Conservation (phyloP, 768 basidiomycete species). For the Ephemerocybe angulata region DNA sequence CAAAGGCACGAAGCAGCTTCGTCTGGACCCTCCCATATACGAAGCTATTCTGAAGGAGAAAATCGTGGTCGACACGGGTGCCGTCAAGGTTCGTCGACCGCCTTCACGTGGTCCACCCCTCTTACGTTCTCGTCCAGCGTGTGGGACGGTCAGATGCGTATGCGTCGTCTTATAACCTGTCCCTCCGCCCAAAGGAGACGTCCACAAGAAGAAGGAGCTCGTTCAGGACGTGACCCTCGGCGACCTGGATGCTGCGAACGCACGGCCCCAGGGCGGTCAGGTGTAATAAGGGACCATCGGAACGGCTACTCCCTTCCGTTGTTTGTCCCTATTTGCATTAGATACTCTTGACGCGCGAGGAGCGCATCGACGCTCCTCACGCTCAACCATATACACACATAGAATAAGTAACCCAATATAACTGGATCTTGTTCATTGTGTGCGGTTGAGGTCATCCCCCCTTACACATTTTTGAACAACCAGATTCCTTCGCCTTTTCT, state of each 20-base stretch:
- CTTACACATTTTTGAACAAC: no score
- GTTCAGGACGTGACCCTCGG: constrained; percentile 95
- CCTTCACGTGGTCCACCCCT: constrained; percentile 2
- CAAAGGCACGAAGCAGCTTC: constrained; percentile 89
- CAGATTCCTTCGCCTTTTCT: no score
- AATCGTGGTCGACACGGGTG: constrained; percentile 91
- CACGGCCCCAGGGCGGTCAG: constrained; percentile 92
- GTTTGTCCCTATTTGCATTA: no score
- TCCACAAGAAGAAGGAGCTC: constrained; percentile 93
- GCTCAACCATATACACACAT: no score
- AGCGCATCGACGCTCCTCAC: no score
- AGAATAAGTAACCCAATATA: no score
- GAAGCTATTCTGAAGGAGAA: constrained; percentile 97
- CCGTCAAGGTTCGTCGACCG: constrained; percentile 83
- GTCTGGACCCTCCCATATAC: constrained; percentile 93
- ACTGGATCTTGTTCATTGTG: no score
- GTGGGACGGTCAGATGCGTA: constrained; percentile 97
- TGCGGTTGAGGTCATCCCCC: no score
- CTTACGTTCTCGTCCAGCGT: constrained; percentile 47
- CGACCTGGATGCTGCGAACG: constrained; percentile 95
- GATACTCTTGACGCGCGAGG: no score
- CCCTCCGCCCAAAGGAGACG: constrained; percentile 93
- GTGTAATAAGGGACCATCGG: no score
- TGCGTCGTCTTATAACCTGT: constrained; percentile 97
- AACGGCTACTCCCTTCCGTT: no score